Evolutionary conservation across 805 yeast species (phyloP), one percentile per base, ranked within the genome.

Genomic region (Metschnikowia similis): DNA sequence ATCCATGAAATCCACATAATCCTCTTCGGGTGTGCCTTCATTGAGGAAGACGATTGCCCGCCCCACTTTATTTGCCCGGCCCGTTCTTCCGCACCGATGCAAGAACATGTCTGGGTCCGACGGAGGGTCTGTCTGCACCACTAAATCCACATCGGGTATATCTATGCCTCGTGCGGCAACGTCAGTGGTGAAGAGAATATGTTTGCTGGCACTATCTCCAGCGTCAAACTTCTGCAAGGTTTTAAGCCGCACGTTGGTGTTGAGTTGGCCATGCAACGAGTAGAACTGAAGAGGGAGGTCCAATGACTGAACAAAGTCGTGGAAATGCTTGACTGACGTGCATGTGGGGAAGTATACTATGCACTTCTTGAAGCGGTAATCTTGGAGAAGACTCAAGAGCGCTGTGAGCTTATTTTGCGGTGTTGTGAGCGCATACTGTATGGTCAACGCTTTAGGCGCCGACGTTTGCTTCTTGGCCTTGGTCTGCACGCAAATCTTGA

Each of bases 121-220:
- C 1, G 99, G 99, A 1, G 98, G 96, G 56, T 94, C 98, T 26
- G 92, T 58, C 64, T 94, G 99, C n/a, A 94, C 71, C 3, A 92
- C 98, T 27, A 91, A 69, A 61, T 94, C 98, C 8, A 94, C 97
- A 48, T 91, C 94, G 0, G 96, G 96, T 29, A 94, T 85, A 71
- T 94, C 99, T 21, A 94, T 80, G 39, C 99, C 99, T 63, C 99
- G 78, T 0, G 98, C 97, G 0, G 99, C 97, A n/a, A 94, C 97
- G 74, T 94, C 99, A 0, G 99, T 94, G 1, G 99, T 90, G 67
- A 94, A 71, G 26, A 94, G 67, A 0, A 92, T 80, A 8, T 84
- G 74, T 55, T 82, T 84, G 2, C 68, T 66, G 7, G 63, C 60
- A 1, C 64, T 53, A 41, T 71, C 77, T 4, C 77, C 74, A 1